Evolutionary conservation across 345 rosid species (phyloP).

Genomic region (Gossypium rotundifolium): DNA sequence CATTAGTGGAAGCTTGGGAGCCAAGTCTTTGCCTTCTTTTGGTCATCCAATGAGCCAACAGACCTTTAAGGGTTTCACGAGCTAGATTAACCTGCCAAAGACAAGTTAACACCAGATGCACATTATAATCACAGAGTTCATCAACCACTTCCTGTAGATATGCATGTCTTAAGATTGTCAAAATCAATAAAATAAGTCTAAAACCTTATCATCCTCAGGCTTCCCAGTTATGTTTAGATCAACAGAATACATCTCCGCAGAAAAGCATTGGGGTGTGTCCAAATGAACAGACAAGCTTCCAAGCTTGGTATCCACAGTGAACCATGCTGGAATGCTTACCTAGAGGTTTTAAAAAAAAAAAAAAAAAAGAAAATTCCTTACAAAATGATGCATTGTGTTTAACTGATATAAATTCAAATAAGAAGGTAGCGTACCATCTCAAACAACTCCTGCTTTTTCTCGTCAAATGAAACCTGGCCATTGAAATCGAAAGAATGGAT

Average conservation of each 20-base stretch:
- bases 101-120: background rate
- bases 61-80: conserved; percentile 95
- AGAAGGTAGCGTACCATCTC: conserved; percentile 62
- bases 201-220: conserved; percentile 97
- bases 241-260: conserved; percentile 97
- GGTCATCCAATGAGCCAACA: conserved; percentile 80
- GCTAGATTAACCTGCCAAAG: conserved; percentile 80
- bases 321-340: conserved; percentile 99
- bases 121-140: background rate
- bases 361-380: conserved; percentile 17
- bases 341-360: conserved; percentile 23
- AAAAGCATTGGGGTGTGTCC: conserved; percentile 98
- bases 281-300: conserved; percentile 92
- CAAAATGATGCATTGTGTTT: background rate
- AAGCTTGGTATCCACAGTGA: conserved; percentile 85
- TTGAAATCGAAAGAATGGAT: conserved; percentile 5
- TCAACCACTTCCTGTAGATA: background rate
- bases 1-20: conserved; percentile 62
- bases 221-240: conserved; percentile 87
- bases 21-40: conserved; percentile 77
- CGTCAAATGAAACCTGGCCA: conserved; percentile 75
- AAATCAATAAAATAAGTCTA: background rate
- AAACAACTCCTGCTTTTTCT: conserved; percentile 82
- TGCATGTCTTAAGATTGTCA: background rate
- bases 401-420: background rate